Evolutionary conservation across 2,329 filamentous ascomycete genomes (phyloP), one percentile per base, ranked within the genome.

Genomic region (Sporothrix humicola): DNA sequence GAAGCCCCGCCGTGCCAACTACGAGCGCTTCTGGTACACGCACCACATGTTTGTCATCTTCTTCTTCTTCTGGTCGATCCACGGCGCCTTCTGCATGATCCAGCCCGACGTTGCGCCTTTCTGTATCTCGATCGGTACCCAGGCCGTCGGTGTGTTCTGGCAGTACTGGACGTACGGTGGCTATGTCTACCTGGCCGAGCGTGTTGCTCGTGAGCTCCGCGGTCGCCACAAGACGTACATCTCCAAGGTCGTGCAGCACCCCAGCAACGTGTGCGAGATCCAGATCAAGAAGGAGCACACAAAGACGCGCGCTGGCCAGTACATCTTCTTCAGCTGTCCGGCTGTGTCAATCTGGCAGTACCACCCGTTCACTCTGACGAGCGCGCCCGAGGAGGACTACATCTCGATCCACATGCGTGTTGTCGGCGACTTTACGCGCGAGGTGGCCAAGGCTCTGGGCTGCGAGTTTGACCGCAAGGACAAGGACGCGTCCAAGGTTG

Each of bases 221-320:
- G 93, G 93, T 63, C 88, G 90, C 37, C 92, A 95, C 85, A 93
- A 92, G 86, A 95, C 93, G 17, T 94, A 92, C 81, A 92, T 97
- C 74, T 94, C 92, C 76, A 96, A 96, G 84, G 93, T 97, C 76
- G 91, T 97, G 76, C 93, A 96, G 84, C 93, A 97, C 81, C 93
- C 93, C 8, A 94, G 92, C 85, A 94, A 94, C 79, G 93, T 97
- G 20, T 93, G 92, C 81, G 93, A 97, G 83, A 95, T 97, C 75
- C 93, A 96, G 84, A 94, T 97, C 84, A 95, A 95, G 86, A 96
- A 96, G 83, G 92, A 95, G 80, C 85, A 94, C 82, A 95, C 93
- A 61, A 94, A 91, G 85, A 94, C 92, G 2, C 87, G 88, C 71
- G 92, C 93, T 23, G 93, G 93, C 69, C 92, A 94, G 87, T 96